Evolutionary conservation across 2,329 filamentous ascomycete species (phyloP).

Genomic region (Phialemonium atrogriseum): DNA sequence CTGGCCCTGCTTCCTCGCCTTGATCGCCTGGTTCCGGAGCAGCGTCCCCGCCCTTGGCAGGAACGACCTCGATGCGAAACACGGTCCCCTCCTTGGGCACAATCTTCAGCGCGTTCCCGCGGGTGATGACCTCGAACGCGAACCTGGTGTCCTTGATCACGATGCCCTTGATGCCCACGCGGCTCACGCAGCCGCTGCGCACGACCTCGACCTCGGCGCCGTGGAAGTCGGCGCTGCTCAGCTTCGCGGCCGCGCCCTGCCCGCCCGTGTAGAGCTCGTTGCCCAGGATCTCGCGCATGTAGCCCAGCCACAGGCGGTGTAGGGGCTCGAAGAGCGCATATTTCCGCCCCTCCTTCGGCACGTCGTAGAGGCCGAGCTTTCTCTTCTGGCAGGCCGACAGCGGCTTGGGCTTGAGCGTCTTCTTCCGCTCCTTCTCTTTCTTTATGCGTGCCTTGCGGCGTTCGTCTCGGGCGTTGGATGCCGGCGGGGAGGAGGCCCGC

Average conservation of each 20-base stretch:
- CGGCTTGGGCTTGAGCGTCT: constrained; percentile 50
- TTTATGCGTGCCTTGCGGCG: constrained; percentile 41
- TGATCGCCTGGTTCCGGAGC: too few relatives aligned
- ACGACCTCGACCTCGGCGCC: constrained; percentile 79
- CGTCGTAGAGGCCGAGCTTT: constrained; percentile 61
- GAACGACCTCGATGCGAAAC: constrained; percentile 70
- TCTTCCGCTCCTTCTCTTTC: constrained; percentile 36
- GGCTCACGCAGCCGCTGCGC: constrained; percentile 67
- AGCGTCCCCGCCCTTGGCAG: too few relatives aligned
- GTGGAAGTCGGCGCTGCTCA: constrained; percentile 84
- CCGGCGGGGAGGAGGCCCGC: constrained; percentile 61
- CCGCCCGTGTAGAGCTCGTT: constrained; percentile 48
- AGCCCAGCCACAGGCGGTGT: constrained; percentile 72
- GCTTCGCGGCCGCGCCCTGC: constrained; percentile 57
- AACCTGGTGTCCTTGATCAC: constrained; percentile 84
- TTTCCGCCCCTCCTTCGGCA: constrained; percentile 59
- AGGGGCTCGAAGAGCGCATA: constrained; percentile 73
- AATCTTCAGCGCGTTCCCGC: constrained; percentile 60
- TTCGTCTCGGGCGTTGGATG: constrained; percentile 49
- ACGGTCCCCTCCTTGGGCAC: constrained; percentile 87
- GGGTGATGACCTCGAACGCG: constrained; percentile 76
- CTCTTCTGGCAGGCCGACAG: constrained; percentile 76
- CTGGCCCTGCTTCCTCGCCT: constrained; percentile 12
- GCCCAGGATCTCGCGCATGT: constrained; percentile 75
- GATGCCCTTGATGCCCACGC: constrained; percentile 79